These are phyloP conservation scores for Microcyclospora tardicrescens DNA, from an alignment of 2,329 filamentous ascomycete species.

Conservation along the genomic window DNA sequence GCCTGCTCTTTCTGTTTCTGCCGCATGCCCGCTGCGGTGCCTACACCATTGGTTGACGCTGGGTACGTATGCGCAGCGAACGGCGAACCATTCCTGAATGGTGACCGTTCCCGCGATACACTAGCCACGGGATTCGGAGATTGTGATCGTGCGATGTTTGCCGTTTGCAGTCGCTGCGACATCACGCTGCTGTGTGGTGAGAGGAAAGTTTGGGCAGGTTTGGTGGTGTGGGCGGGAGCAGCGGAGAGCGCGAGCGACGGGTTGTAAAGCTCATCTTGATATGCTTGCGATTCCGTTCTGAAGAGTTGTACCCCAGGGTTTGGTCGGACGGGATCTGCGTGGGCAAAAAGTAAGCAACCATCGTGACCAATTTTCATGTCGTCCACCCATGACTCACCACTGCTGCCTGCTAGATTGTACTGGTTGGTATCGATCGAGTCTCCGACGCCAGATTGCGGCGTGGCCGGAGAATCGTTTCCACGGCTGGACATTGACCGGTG, in stretches of 20 bases:
- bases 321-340: slow-evolving; percentile 36
- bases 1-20: slow-evolving; percentile 50
- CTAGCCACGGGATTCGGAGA: slow-evolving; percentile 35
- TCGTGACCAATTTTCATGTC: slow-evolving; percentile 28
- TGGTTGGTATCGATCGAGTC: slow-evolving; percentile 38
- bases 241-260: slow-evolving; percentile 49
- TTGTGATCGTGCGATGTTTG: slow-evolving; percentile 54
- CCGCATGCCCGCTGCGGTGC: slow-evolving; percentile 46
- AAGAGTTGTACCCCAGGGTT: slow-evolving; percentile 57
- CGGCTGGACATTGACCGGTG: slow-evolving; percentile 47
- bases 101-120: slow-evolving; percentile 56
- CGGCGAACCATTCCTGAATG: slow-evolving; percentile 57
- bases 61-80: slow-evolving; percentile 34
- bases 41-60: slow-evolving; percentile 31
- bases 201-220: slow-evolving; percentile 45
- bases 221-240: slow-evolving; percentile 41
- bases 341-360: slow-evolving; percentile 53
- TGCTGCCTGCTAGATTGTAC: slow-evolving; percentile 34
- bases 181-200: slow-evolving; percentile 50
- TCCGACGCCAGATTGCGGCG: slow-evolving; percentile 39
- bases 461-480: slow-evolving; percentile 48
- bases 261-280: slow-evolving; percentile 73
- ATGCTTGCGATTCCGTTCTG: slow-evolving; percentile 74
- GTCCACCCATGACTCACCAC: slow-evolving; percentile 37
- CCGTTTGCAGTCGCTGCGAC: slow-evolving; percentile 62